Conservation (phyloP, 345 rosid species). For the Triadica sebifera region DNA sequence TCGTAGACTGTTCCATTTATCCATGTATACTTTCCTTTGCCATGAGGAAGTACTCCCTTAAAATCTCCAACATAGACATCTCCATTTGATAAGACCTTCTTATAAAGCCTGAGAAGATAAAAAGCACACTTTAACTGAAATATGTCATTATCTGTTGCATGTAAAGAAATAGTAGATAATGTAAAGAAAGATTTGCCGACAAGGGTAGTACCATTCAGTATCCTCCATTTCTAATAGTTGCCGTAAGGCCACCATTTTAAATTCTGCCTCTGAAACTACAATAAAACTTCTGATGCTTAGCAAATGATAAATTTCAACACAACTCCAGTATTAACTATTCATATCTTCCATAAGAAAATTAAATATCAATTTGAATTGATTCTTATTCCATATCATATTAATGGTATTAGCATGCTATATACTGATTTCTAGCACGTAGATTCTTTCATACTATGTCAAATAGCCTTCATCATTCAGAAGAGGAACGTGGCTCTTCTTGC, state of each 20-base stretch:
- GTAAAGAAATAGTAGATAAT: not conserved
- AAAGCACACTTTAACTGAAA: not conserved
- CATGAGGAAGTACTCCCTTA: constrained; percentile 63
- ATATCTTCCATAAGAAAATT: not conserved
- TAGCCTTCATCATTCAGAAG: not conserved
- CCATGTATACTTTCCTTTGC: constrained; percentile 81
- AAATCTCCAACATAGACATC: constrained; percentile 64
- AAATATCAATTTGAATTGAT: constrained; percentile 1
- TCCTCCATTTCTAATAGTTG: constrained; percentile 24
- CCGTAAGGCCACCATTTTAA: constrained; percentile 20
- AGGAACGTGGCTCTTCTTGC: not conserved
- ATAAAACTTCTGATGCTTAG: not conserved
- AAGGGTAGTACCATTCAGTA: constrained; percentile 23
- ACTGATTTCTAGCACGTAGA: not conserved
- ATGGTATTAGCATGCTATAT: not conserved
- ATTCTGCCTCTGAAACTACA: constrained; percentile 12
- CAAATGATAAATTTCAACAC: not conserved
- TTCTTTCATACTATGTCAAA: not conserved
- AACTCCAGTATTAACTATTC: not conserved
- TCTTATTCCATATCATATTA: not conserved
- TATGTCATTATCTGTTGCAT: not conserved
- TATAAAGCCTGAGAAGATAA: constrained; percentile 40
- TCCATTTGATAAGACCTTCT: constrained; percentile 57
- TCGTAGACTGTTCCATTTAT: constrained; percentile 62
- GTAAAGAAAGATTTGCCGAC: not conserved